Conservation (phyloP, 225 moss, liverwort and hornwort genomes). For the Pseudoscleropodium purum region DNA sequence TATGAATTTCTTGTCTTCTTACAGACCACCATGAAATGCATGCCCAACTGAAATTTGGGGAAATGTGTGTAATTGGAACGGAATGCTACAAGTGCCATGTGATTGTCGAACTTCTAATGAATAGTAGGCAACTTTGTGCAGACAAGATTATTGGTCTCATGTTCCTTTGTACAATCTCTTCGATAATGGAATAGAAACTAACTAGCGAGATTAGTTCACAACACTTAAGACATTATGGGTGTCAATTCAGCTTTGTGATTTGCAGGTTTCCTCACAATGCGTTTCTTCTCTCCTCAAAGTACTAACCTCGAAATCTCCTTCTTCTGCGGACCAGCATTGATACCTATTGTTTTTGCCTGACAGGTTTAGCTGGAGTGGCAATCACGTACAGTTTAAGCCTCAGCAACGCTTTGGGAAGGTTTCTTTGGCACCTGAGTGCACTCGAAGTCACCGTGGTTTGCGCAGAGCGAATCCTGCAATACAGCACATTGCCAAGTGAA, state of each 20-base stretch:
- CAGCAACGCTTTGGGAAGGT: conserved; percentile 13
- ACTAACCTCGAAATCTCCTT: neutral
- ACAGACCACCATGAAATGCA: neutral
- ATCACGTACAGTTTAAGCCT: conserved; percentile 52
- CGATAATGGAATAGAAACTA: neutral
- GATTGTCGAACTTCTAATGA: neutral
- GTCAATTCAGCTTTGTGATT: neutral
- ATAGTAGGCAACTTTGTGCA: neutral
- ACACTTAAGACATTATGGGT: neutral
- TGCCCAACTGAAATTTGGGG: neutral
- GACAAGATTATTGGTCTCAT: neutral
- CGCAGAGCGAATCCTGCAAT: conserved; percentile 26
- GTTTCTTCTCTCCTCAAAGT: neutral
- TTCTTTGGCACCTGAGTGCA: conserved; percentile 8
- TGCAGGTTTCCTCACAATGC: neutral
- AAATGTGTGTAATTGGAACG: neutral
- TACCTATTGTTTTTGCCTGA: neutral
- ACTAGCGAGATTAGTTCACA: neutral
- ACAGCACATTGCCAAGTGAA: conserved; percentile 11
- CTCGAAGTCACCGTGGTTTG: conserved; percentile 17
- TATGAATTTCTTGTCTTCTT: neutral
- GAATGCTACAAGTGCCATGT: neutral
- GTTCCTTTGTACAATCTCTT: neutral
- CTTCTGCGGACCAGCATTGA: neutral
- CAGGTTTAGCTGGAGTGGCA: conserved; percentile 77